Evolutionary conservation across 108 stramenopile species (phyloP), one percentile per base, ranked within the genome.

Genomic region (Cafeteria roenbergensis): DNA sequence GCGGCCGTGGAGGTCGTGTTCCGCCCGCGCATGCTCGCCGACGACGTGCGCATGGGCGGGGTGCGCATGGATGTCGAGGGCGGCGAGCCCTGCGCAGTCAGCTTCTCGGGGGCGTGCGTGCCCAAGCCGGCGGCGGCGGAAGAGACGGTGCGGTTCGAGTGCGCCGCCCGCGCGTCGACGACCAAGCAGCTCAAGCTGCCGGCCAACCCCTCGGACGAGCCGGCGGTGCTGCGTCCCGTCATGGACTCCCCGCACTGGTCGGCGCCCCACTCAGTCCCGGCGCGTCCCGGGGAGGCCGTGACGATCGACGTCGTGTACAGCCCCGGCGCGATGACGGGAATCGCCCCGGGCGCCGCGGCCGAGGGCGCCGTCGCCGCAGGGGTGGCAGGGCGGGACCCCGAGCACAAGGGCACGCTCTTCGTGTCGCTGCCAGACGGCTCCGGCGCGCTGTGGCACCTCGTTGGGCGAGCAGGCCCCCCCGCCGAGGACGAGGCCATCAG

Each of bases 391-490:
- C n/a, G n/a, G n/a, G n/a, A n/a, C n/a, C n/a, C n/a, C n/a, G n/a
- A n/a, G 34, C 79, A 80, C 63, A 12, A 26, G 25, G 84, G 82
- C 28, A 51, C 61, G 24, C 64, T 84, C 20, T 84, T 84, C 61
- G 71, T 84, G 17, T 72, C 84, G 17, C 69, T 84, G 4, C 84
- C 84, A 1, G 78, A 82, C 50, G 84, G 84, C 0, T 51, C 69
- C 21, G 81, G 79, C 2, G 28, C 76, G 31, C 68, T 84, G 51
- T 83, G 78, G 58, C 50, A 65, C n/a, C 57, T 84, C 24, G 57
- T 28, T 20, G 84, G 84, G 9, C 34, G 32, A 26, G 78, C 84
- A 1, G n/a, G 32, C 9, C 63, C 71, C n/a, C 84, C 84, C 12
- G 71, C 73, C 50, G 57, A 78, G 34, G 76, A 65, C 27, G 63